Evolutionary conservation across 2,329 filamentous ascomycete species (phyloP), one percentile per base, ranked within the genome.

Genomic region (Colletotrichum paranaense): DNA sequence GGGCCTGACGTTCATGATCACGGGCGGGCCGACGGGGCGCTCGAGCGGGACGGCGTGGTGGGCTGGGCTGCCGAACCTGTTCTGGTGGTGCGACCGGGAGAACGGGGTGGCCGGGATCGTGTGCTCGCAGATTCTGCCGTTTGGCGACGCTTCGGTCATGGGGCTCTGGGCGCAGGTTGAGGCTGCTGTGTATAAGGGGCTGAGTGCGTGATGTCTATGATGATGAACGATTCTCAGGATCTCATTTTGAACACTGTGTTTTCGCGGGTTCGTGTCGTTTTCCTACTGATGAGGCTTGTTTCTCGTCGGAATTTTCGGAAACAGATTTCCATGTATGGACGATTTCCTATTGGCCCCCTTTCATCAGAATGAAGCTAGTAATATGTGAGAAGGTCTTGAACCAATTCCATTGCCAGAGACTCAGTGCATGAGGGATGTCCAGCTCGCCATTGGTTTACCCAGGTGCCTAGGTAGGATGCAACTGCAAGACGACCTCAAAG

Each of bases 41-140:
- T 88, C 88, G 0, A 79, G 75, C 2, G 82, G 84, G 2, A 90
- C 89, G 0, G 87, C 77, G 0, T 86, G 83, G 77, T 92, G 91
- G 91, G 88, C 88, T 1, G 91, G 91, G 0, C 76, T 92, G 35
- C 80, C 89, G 4, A 92, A 92, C 78, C 76, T 88, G 38, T 92
- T 84, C 77, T 92, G 90, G 89, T 92, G 90, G 90, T 83, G 83
- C 42, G 91, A 92, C 79, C 82, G 89, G 7, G 89, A 91, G 78
- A 88, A 86, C 68, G 90, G 89, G 0, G 81, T 92, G 56, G 90
- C 85, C 0, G 88, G 87, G 0, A 85, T 90, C 9, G 79, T 89
- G 2, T 84, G 83, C 49, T 81, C 82, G 3, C 88, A 90, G 78
- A 84, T 89, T 32, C 62, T 90, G 63, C 88, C 88, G 0, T 89